Conservation (phyloP, 805 yeast species). For the Saturnispora serradocipensis region DNA sequence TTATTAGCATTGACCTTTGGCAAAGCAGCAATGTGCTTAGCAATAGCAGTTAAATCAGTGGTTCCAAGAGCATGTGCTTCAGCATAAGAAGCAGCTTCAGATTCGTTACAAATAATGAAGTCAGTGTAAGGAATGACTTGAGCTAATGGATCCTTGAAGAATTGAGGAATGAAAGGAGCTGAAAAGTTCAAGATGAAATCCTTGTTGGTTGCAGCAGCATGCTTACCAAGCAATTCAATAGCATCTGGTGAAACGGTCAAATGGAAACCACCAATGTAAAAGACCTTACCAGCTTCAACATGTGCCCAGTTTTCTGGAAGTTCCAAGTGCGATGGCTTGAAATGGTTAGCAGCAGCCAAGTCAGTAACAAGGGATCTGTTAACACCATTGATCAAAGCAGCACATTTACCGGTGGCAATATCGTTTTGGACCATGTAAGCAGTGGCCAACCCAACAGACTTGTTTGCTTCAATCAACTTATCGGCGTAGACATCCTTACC, state of each 20-base stretch:
- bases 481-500: constrained; percentile 87
- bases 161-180: constrained; percentile 94
- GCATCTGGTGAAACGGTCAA: constrained; percentile 97
- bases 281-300: constrained; percentile 73
- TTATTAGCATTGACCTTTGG: constrained; percentile 63
- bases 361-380: constrained; percentile 94
- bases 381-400: constrained; percentile 76
- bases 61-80: constrained; percentile 64
- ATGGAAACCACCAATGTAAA: constrained; percentile 98
- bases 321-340: constrained; percentile 80
- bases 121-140: constrained; percentile 79
- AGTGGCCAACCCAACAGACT: constrained; percentile 79
- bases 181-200: constrained; percentile 73
- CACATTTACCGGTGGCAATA: constrained; percentile 93
- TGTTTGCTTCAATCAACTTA: constrained; percentile 73
- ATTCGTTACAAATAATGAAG: constrained; percentile 87
- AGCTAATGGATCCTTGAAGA: constrained; percentile 88
- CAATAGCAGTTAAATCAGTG: constrained; percentile 63
- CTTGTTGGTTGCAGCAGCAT: constrained; percentile 44
- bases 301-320: constrained; percentile 82
- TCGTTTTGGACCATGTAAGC: constrained; percentile 73
- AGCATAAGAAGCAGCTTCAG: constrained; percentile 93
- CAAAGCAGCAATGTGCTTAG: constrained; percentile 68
- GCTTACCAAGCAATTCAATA: constrained; percentile 78
- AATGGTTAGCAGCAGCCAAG: constrained; percentile 96